Percentiles rank a stretch among this genome's conserved stretches.
Evolutionary conservation across 1,284 basidiomycete species (phyloP).

Genomic region (Sanghuangporus baumii): DNA sequence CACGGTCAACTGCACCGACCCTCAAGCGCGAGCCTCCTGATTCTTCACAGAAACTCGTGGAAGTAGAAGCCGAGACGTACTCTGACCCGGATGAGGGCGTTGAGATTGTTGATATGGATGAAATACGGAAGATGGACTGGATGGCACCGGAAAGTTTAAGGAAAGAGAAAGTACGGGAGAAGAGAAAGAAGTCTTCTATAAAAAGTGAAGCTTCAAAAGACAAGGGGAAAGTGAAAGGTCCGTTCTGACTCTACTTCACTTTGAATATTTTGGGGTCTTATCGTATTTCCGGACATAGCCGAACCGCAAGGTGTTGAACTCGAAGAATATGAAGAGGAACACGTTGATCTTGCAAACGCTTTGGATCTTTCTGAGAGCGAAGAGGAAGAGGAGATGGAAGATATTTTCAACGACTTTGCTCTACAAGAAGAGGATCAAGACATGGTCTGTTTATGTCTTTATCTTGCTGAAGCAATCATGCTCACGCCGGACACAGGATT

Average conservation of each 20-base stretch:
- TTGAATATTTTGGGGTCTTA: neutral
- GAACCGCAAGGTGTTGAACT: constrained; percentile 9
- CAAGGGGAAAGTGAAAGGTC: constrained; percentile 43
- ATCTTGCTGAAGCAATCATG: neutral
- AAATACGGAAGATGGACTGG: constrained; percentile 78
- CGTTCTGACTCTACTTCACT: constrained; percentile 8
- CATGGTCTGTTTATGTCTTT: constrained; percentile 29
- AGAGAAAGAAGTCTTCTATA: constrained; percentile 31
- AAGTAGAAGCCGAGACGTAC: constrained; percentile 54
- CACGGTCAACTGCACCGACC: constrained; percentile 36
- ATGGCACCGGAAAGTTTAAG: constrained; percentile 81
- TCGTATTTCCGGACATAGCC: neutral
- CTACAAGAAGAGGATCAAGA: constrained; percentile 32
- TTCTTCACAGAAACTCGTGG: constrained; percentile 26
- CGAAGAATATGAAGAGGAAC: constrained; percentile 25
- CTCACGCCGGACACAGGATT: constrained; percentile 32
- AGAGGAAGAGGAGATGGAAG: constrained; percentile 81
- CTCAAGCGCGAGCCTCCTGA: constrained; percentile 35
- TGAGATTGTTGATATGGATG: constrained; percentile 85
- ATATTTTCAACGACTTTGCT: constrained; percentile 79
- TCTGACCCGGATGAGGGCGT: constrained; percentile 86
- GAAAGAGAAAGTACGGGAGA: constrained; percentile 43
- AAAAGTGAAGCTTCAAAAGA: constrained; percentile 27
- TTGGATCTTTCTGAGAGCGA: constrained; percentile 82
- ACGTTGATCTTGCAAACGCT: constrained; percentile 63